Evolutionary conservation across 345 rosid genomes (phyloP).

Genomic region (Citrus inodora): DNA sequence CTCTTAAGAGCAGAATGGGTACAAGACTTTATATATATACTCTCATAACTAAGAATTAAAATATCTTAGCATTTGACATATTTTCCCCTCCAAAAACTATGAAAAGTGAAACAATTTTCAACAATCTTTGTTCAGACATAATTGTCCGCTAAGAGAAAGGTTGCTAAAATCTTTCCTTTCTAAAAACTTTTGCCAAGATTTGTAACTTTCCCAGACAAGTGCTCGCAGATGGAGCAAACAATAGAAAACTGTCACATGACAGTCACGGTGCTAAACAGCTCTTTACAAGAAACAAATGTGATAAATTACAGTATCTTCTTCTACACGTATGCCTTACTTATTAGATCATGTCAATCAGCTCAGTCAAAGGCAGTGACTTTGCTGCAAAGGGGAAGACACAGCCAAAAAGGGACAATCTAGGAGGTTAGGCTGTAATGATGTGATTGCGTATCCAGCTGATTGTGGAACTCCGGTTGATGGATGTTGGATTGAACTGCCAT

Average conservation of each 20-base stretch:
- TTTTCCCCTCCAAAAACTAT: background rate
- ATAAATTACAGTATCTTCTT: slow-evolving; percentile 31
- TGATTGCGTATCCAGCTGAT: slow-evolving; percentile 53
- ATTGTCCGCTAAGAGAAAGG: background rate
- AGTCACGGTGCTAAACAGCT: background rate
- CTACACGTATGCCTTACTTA: slow-evolving; percentile 15
- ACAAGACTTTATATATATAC: background rate
- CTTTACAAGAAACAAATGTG: slow-evolving; percentile 29
- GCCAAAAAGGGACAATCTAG: slow-evolving; percentile 64
- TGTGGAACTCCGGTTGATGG: slow-evolving; percentile 61
- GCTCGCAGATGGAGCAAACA: slow-evolving; percentile 10
- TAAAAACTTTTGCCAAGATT: slow-evolving; percentile 13
- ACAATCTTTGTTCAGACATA: background rate
- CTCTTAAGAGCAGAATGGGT: background rate
- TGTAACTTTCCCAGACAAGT: background rate
- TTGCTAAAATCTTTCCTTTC: background rate
- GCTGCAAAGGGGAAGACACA: slow-evolving; percentile 53
- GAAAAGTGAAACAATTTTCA: background rate
- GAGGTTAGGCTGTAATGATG: slow-evolving; percentile 65
- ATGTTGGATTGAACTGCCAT: slow-evolving; percentile 66
- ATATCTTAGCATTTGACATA: background rate
- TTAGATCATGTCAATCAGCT: slow-evolving; percentile 6
- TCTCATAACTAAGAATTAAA: background rate
- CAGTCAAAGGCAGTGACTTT: slow-evolving; percentile 47
- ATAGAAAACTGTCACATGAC: slow-evolving; percentile 10